Evolutionary conservation across 768 basidiomycete species (phyloP), one percentile per base, ranked within the genome.

Genomic region (Hypsizygus marmoreus): DNA sequence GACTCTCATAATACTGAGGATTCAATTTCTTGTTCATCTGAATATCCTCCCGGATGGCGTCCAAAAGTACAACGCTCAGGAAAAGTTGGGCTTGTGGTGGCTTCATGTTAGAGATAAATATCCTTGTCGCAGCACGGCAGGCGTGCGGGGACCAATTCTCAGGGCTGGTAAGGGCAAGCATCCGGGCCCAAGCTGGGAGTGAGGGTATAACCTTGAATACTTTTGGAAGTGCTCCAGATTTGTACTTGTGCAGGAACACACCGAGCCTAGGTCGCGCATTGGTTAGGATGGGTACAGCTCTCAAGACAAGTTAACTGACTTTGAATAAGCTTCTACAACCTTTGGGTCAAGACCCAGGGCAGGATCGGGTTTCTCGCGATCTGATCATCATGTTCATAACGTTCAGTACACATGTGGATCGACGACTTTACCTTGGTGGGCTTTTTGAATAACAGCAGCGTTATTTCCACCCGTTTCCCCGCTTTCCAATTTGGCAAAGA

Each of bases 121-220:
- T 95, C 54, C 86, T 85, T 14, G 95, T 97, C 11, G 95, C 95
- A 19, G 92, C 93, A 50, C 86, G 84, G 51, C 91, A 93, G 1
- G 95, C 95, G 64, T 97, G 93, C 0, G 97, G 90, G 1, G 92
- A 91, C 97, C 97, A 98, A 57, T 84, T 79, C 68, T 94, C 87
- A 1, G 97, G 97, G 43, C 79, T 78, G 11, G 97, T 98, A 34
- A 98, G 79, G 20, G 95, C 91, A 33, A 99, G 81, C 51, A 98
- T 84, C 37, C 93, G 88, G 8, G 95, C 94, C 97, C 97, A 99
- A 49, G 90, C 86, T 3, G 92, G 89, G 19, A 97, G 82, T 9
- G 95, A 88, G 16, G 97, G 97, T 35, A 99, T 89, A 50, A 99
- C 88, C 75, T 99, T 99, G 82, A 99, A 95, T 3, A 94, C 77